Conservation (phyloP, 345 rosid genomes). For the Triadica sebifera region DNA sequence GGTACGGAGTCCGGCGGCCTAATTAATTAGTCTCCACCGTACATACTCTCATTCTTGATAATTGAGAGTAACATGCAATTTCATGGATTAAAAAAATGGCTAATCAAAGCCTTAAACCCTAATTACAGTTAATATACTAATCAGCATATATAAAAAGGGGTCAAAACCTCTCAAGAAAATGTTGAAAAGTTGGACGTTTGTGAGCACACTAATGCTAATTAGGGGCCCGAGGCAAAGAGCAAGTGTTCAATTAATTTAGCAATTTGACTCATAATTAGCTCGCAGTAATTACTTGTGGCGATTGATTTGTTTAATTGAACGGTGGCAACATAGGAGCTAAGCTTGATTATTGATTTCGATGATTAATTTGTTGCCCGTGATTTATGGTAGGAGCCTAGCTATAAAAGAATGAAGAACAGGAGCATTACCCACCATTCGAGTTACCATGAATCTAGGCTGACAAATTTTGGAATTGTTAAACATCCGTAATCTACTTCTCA, state of each 20-base stretch:
- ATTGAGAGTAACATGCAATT: no score
- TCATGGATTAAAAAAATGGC: no score
- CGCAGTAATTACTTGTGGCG: no score
- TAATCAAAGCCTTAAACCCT: no score
- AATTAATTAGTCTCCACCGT: no score
- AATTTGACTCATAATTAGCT: neutral
- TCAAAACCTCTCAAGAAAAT: no score
- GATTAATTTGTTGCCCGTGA: slow-evolving; percentile 16
- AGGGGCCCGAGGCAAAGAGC: slow-evolving; percentile 44
- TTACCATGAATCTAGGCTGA: slow-evolving; percentile 32
- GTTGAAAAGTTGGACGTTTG: neutral
- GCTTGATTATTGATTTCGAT: slow-evolving; percentile 19
- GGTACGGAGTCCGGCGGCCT: no score
- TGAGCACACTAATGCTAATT: slow-evolving; percentile 17
- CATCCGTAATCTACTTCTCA: no score
- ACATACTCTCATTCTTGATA: no score
- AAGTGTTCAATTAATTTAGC: neutral
- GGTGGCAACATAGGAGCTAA: neutral
- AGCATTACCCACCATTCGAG: slow-evolving; percentile 6
- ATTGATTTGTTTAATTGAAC: neutral
- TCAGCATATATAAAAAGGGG: no score
- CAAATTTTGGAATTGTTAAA: no score
- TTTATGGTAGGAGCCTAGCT: slow-evolving; percentile 16
- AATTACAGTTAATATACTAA: no score
- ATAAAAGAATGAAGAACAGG: neutral